Evolutionary conservation across 2,329 filamentous ascomycete genomes (phyloP).

Genomic region (Tolypocladium pustulatum): DNA sequence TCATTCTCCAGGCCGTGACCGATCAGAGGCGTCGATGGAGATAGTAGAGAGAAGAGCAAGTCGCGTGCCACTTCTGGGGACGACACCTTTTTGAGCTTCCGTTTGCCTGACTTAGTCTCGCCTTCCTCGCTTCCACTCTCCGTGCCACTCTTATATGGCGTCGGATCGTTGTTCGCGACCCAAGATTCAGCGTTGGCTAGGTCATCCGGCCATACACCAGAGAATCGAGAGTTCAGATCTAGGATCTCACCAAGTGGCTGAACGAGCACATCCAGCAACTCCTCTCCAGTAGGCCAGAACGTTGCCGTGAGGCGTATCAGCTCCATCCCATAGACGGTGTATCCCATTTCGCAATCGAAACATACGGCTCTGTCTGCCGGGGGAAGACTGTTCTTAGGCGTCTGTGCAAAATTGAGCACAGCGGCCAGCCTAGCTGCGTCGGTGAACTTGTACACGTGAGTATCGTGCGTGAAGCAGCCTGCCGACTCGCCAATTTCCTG

Average conservation of each 20-base stretch:
- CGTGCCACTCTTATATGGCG: constrained; percentile 13
- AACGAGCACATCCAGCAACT: constrained; percentile 75
- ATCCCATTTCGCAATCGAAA: constrained; percentile 98
- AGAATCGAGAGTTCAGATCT: constrained; percentile 87
- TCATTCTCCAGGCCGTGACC: constrained; percentile 96
- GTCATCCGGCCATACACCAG: constrained; percentile 72
- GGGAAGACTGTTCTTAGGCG: constrained; percentile 52
- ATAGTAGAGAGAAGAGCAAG: constrained; percentile 66
- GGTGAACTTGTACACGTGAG: constrained; percentile 81
- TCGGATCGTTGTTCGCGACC: constrained; percentile 15
- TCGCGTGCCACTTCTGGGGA: constrained; percentile 66
- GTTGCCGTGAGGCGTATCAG: constrained; percentile 83
- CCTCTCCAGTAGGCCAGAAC: constrained; percentile 69
- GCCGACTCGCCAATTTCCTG: constrained; percentile 59
- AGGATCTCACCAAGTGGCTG: constrained; percentile 73
- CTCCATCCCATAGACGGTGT: constrained; percentile 80
- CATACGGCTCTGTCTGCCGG: constrained; percentile 54
- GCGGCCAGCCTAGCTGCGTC: constrained; percentile 67
- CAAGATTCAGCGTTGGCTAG: constrained; percentile 58
- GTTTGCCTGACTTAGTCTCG: constrained; percentile 17
- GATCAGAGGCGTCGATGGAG: constrained; percentile 70
- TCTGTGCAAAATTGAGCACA: constrained; percentile 69
- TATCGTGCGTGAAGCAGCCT: constrained; percentile 61
- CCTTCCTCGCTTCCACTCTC: constrained; percentile 16
- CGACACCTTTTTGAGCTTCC: constrained; percentile 58